Base-by-base conservation (phyloP, 108 stramenopile genomes). In the Skeletonema potamos region DNA sequence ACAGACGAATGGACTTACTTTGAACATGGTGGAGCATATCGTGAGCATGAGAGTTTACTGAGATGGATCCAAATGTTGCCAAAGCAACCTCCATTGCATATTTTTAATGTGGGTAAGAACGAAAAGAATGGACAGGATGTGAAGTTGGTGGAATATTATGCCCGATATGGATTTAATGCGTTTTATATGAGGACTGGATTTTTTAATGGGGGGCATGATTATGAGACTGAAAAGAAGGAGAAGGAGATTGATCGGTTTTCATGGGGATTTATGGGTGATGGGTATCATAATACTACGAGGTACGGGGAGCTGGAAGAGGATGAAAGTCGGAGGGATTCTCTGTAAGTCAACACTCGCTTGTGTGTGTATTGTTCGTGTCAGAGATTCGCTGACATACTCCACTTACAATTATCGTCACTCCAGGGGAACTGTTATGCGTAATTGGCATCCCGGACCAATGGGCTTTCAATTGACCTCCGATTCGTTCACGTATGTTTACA, bases 391-490 rank as follows among this genome's bases (percentile, higher is more conserved):
- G 6, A 8, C 15, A 15, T 22, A 24, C 2, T 48, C 22, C 22
- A 6, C 7, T 7, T 34, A 34, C 48, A 51, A 6, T 51, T 8
- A 18, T 51, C 18, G 15, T n/a, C 39, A 9, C 36, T n/a, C 0
- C 15, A 41, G 39, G 33, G 78, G 78, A 13, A 77, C 79, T 18
- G 78, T 82, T 15, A 80, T 76, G 62, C 54, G 83, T 4, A 81
- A 84, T 43, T 84, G 80, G 84, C 84, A 84, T 56, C 84, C 84
- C 4, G 84, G 84, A 26, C 84, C 84, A 30, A 67, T 84, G 68
- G 84, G 65, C 15, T 82, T 82, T 43, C 84, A 84, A 62, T 62
- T 75, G 28, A 70, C 73, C 20, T 77, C 84, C 10, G 84, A 84
- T 55, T 81, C 84, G 4, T 84, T 82, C 37, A 74, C 78, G 24